Base-by-base conservation (phyloP, 805 yeast species). In the Yarrowia deformans region DNA sequence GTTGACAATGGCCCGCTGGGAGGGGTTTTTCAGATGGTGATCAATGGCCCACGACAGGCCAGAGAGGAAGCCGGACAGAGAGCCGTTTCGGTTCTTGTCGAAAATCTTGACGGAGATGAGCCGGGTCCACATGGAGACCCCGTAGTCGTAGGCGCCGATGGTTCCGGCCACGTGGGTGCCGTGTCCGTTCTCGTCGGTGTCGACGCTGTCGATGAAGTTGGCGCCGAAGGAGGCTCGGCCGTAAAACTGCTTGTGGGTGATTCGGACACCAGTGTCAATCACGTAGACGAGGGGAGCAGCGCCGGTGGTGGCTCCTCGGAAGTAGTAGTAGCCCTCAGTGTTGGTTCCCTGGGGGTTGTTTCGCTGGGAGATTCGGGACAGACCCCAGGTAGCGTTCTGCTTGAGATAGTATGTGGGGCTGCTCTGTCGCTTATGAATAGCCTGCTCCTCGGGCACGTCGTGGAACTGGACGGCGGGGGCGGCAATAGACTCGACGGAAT, bases 111-210 rank as follows among this genome's bases (percentile, higher is more conserved):
- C 85, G 46, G 88, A 87, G 70, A 85, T 88, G 71, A 86, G 78
- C 42, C 83, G 79, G 45, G 85, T 88, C 70, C 81, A 80, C 79
- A 86, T 87, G 71, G 88, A 87, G 55, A 87, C 84, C 70, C 90
- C 90, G 78, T 63, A 63, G 48, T 63, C 68, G 46, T 49, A 63
- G 23, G 56, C 70, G 76, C 69, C 74, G 81, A 82, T 91, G 43
- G 96, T 92, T 80, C 97, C 98, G n/a, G 97, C 97, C 81, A 97
- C 91, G 77, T 93, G 98, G 61, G 97, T 91, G 76, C 98, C 98
- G 80, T 93, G 98, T 67, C 97, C 98, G 75, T 91, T 90, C 67
- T 92, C 95, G 78, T 93, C 97, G 73, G 88, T 91, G 67, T 84
- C 84, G 73, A 87, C 91, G 75, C 88, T 88, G 67, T 79, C 74